These are phyloP conservation scores for Rhodotorula sp. DNA, from an alignment of 1,284 basidiomycete species.

Conservation along the genomic window DNA sequence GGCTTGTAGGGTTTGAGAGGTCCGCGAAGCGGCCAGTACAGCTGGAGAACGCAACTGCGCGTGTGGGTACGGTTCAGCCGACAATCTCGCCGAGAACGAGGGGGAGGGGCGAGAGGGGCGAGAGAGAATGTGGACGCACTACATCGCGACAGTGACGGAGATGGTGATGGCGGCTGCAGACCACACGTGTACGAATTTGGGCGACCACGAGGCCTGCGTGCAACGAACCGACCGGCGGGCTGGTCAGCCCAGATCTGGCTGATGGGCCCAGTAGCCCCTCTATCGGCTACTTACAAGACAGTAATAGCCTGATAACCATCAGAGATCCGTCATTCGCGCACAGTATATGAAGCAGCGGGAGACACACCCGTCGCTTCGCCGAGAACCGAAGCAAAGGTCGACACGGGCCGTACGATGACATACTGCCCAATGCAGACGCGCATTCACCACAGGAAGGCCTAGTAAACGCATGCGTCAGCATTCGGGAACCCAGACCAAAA, in stretches of 20 bases:
- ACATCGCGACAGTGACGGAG: constrained; percentile 77
- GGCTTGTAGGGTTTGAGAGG: constrained; percentile 65
- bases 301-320: constrained; percentile 50
- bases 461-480: background rate
- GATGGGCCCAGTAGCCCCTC: too few relatives aligned
- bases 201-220: constrained; percentile 60
- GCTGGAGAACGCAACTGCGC: constrained; percentile 56
- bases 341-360: background rate
- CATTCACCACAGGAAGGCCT: constrained; percentile 62
- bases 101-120: background rate
- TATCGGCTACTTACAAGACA: constrained; percentile 56
- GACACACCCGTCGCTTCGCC: constrained; percentile 57
- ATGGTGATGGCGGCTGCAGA: constrained; percentile 63
- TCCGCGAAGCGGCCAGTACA: constrained; percentile 64
- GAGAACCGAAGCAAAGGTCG: constrained; percentile 57
- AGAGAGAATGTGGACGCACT: constrained; percentile 57
- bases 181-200: constrained; percentile 69
- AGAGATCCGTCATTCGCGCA: background rate
- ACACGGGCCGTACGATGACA: constrained; percentile 58
- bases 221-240: background rate
- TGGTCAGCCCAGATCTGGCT: too few relatives aligned
- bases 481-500: too few relatives aligned
- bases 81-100: background rate
- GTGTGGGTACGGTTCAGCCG: background rate
- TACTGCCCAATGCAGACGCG: constrained; percentile 74